These are phyloP conservation scores for Rosa persica DNA, from an alignment of 306 rosid species.

Conservation along the genomic window DNA sequence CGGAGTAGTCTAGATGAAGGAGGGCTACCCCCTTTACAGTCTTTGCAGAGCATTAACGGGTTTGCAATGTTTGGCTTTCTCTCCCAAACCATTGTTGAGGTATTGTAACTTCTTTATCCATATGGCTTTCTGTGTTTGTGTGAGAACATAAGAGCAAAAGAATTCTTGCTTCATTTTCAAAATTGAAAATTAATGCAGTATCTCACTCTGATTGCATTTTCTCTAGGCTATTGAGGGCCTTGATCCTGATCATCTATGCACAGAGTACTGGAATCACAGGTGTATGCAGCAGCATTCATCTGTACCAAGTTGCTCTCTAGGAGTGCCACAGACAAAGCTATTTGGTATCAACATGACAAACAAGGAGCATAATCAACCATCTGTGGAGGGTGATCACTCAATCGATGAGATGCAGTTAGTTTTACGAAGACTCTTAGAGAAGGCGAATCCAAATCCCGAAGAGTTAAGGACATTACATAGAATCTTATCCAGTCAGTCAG, in stretches of 20 bases:
- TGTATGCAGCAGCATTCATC: slow-evolving; percentile 23
- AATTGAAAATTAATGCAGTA: background rate
- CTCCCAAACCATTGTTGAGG: slow-evolving; percentile 60
- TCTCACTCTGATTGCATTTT: slow-evolving; percentile 16
- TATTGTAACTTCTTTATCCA: slow-evolving; percentile 22
- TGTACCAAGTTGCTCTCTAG: slow-evolving; percentile 35
- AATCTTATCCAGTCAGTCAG: slow-evolving; percentile 44
- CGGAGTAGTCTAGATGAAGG: slow-evolving; percentile 40
- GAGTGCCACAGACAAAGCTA: slow-evolving; percentile 33
- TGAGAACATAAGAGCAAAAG: background rate
- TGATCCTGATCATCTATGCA: slow-evolving; percentile 63
- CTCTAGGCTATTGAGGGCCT: slow-evolving; percentile 76
- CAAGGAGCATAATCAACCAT: slow-evolving; percentile 25
- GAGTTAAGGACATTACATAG: slow-evolving; percentile 55
- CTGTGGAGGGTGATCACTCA: slow-evolving; percentile 24
- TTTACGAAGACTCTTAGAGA: slow-evolving; percentile 48
- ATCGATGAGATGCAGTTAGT: slow-evolving; percentile 39
- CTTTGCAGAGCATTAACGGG: slow-evolving; percentile 54
- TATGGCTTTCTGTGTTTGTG: background rate
- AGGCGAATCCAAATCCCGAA: slow-evolving; percentile 51
- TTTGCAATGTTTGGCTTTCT: slow-evolving; percentile 81
- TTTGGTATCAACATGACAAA: slow-evolving; percentile 46
- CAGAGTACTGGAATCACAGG: slow-evolving; percentile 78
- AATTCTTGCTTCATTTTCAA: background rate
- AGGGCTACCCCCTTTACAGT: slow-evolving; percentile 41